These are phyloP conservation scores for Colletotrichum acutatum DNA, from an alignment of 2,329 filamentous ascomycete genomes.

Conservation along the genomic window DNA sequence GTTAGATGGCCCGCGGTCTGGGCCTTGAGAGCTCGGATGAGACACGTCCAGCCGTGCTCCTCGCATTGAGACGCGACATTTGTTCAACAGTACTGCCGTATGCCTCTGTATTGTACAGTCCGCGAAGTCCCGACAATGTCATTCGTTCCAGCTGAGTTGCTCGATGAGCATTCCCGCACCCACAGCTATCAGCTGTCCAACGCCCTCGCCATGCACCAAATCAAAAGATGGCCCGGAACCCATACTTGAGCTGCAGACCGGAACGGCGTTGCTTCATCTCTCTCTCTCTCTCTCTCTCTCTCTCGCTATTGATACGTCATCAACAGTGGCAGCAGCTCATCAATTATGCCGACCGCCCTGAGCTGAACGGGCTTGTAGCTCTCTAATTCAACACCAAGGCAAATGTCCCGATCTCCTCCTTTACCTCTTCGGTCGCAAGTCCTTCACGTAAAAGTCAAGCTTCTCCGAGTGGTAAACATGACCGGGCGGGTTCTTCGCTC, in stretches of 20 bases:
- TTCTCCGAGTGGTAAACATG: constrained; percentile 77
- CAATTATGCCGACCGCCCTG: neutral
- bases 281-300: too few relatives aligned
- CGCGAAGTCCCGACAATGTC: neutral
- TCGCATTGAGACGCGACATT: neutral
- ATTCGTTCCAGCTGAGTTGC: neutral
- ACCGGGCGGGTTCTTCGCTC: constrained; percentile 72
- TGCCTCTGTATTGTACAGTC: neutral
- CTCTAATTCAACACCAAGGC: neutral
- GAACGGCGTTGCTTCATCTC: neutral
- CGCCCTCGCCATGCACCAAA: constrained; percentile 33
- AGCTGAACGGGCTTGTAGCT: too few relatives aligned
- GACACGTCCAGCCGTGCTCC: neutral
- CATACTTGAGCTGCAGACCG: neutral
- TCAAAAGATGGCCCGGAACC: neutral
- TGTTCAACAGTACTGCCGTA: neutral
- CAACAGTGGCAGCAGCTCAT: neutral
- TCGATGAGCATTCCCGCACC: neutral
- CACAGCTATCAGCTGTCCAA: neutral
- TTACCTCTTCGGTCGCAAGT: constrained; percentile 57
- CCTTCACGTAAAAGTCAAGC: constrained; percentile 69
- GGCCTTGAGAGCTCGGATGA: neutral
- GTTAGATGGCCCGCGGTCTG: neutral
- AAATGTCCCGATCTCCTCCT: neutral
- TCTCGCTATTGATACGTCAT: neutral